A percentile compares a stretch with the other conserved stretches of the same genome.
Evolutionary conservation across 176 grass and related monocot genomes (phyloP).

Genomic region (Saccharum officinarum): DNA sequence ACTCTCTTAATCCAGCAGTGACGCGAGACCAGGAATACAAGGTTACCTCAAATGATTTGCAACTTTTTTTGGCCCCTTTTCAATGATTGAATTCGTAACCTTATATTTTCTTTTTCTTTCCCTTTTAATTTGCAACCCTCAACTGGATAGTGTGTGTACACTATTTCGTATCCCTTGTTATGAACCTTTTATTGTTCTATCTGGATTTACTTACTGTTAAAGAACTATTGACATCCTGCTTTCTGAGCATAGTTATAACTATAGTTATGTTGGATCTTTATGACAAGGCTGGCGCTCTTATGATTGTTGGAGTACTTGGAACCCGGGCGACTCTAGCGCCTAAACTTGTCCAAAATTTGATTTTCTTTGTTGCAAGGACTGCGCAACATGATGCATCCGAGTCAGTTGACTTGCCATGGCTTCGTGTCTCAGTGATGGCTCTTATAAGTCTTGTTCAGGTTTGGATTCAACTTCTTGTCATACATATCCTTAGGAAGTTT

Average conservation of each 20-base stretch:
- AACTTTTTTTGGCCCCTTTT: neutral
- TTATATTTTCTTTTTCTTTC: constrained; percentile 4
- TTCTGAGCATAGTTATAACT: constrained; percentile 11
- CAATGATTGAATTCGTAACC: neutral
- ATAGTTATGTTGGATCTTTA: constrained; percentile 17
- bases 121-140: neutral
- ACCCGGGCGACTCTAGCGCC: constrained; percentile 62
- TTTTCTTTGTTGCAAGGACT: constrained; percentile 66
- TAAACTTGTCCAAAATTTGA: constrained; percentile 82
- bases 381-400: constrained; percentile 62
- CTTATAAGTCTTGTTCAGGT: constrained; percentile 93
- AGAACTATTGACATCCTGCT: neutral
- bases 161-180: neutral
- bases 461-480: constrained; percentile 18
- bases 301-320: constrained; percentile 81
- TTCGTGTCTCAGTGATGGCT: constrained; percentile 86
- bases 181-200: constrained; percentile 1
- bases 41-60: constrained; percentile 34
- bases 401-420: constrained; percentile 83
- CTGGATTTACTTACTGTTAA: neutral
- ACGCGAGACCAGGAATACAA: constrained; percentile 71
- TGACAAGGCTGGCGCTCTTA: constrained; percentile 78
- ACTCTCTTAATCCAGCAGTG: constrained; percentile 73
- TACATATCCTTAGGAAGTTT: neutral
- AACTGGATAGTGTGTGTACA: neutral